Evolutionary conservation across 352 stramenopile species (phyloP).

Genomic region (Phytophthora cryptogea): DNA sequence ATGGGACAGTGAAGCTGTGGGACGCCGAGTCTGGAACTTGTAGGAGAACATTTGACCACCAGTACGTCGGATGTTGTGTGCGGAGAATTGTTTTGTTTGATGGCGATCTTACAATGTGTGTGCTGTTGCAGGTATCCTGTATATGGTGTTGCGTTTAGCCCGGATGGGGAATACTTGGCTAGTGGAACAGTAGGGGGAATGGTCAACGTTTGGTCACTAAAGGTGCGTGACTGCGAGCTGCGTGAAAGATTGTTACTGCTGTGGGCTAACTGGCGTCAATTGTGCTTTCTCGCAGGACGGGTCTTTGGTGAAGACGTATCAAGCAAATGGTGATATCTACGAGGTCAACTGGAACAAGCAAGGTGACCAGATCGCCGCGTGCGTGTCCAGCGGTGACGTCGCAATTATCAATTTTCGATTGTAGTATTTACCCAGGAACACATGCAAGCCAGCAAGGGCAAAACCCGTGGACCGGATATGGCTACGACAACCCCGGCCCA

Average conservation of each 20-base stretch:
- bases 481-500: slow-evolving; percentile 11
- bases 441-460: slow-evolving; percentile 27
- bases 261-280: slow-evolving; percentile 8
- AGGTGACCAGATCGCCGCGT: slow-evolving; percentile 85
- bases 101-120: slow-evolving; percentile 29
- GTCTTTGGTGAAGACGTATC: slow-evolving; percentile 85
- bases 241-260: background rate
- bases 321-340: slow-evolving; percentile 97
- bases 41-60: slow-evolving; percentile 92
- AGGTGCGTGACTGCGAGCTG: slow-evolving; percentile 76
- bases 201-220: slow-evolving; percentile 97
- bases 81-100: slow-evolving; percentile 1
- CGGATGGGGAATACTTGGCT: slow-evolving; percentile 93
- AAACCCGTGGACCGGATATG: slow-evolving; percentile 9
- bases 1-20: slow-evolving; percentile 95
- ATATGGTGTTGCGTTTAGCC: slow-evolving; percentile 89
- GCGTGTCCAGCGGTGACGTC: slow-evolving; percentile 86
- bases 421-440: slow-evolving; percentile 81
- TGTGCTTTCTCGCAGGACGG: slow-evolving; percentile 51
- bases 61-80: slow-evolving; percentile 73
- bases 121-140: slow-evolving; percentile 67
- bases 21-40: slow-evolving; percentile 91
- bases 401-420: slow-evolving; percentile 91
- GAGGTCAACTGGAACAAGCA: slow-evolving; percentile 98
- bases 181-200: slow-evolving; percentile 96